phyloP scores from a whole-genome alignment of 139 green algal genomes.

The Chlorella sorokiniana region DNA sequence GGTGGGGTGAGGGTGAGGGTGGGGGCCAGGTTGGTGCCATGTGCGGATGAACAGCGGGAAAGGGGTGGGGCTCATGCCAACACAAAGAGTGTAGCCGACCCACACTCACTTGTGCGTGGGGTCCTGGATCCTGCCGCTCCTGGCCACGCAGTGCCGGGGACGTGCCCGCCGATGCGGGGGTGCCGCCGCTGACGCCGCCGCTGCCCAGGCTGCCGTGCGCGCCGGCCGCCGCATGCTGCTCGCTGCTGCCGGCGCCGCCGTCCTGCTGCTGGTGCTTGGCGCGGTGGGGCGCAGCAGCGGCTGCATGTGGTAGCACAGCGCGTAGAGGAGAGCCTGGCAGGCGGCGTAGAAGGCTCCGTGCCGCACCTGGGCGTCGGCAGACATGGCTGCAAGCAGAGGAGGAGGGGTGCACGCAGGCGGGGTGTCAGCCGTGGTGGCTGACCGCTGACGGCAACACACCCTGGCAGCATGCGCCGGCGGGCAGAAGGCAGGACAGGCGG shows the following conservation, averaged over 20 bases:
- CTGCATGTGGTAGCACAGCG: conserved; percentile 90
- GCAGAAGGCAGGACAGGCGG: not conserved
- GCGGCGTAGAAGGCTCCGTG: conserved; percentile 73
- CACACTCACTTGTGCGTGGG: not conserved
- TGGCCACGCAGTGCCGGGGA: not conserved
- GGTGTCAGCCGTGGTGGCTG: not conserved
- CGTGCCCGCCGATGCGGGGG: not conserved
- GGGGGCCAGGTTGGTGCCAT: not conserved
- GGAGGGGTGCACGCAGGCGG: too few species aligned
- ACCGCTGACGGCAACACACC: not conserved
- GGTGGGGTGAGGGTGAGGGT: not conserved
- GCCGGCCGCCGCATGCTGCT: not conserved
- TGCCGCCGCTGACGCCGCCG: conserved; percentile 11
- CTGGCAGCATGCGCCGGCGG: not conserved
- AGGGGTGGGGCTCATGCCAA: too few species aligned
- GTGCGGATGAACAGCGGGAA: too few species aligned
- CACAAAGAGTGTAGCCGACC: not conserved
- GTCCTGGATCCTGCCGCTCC: not conserved
- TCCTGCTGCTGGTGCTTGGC: conserved; percentile 15
- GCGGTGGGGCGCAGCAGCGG: conserved; percentile 54
- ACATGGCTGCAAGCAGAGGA: not conserved
- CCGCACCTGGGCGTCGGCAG: conserved; percentile 15
- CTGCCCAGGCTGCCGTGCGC: not conserved
- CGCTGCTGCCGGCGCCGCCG: conserved; percentile 25
- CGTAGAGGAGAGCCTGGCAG: conserved; percentile 85